Base-by-base conservation (phyloP, 208 protist genomes). In the Novymonas esmeraldas region DNA sequence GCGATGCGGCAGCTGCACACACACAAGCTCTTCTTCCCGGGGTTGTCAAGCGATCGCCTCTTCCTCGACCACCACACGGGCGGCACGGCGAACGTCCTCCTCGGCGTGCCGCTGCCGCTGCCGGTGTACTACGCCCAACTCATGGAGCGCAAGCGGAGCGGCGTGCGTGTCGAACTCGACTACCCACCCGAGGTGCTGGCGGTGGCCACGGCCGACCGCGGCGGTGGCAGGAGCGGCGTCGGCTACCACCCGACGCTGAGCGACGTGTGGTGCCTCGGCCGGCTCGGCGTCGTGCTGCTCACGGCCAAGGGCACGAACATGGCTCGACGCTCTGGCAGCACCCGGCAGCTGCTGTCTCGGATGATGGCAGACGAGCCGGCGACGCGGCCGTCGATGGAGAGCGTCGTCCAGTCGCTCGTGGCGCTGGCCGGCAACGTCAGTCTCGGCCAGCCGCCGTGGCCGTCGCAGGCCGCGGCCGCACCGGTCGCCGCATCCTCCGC, bases 211-310 rank as follows among this genome's bases (percentile, higher is more conserved):
- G 34, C 54, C 13, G 9, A 44, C 14, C 34, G 20, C 22, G 34
- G 20, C 20, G 29, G 3, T 14, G 22, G 22, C 59, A 64, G 22
- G 14, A 52, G 46, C 58, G 64, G 22, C 42, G 58, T 18, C 66
- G 55, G 45, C 24, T 93, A 92, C 57, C 70, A 93, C 64, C 44
- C 68, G 16, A 70, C 48, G 0, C 55, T 81, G 29, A 90, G 79
- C 34, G 90, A 95, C 56, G 83, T 95, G 10, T 95, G 90, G 87
- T 82, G 85, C 51, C 72, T 95, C 6, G 90, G 87, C 3, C 64
- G 77, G 6, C 29, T 91, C 11, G 80, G 70, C 3, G 63, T 76
- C 56, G 63, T 83, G 29, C 59, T 95, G 33, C 75, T 93, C 2
- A 73, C 76, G 16, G 75, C 73, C 9, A 81, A 86, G 34, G 64